These are phyloP conservation scores for Cinchona pubescens DNA, from an alignment of 257 asterid species.

Conservation along the genomic window DNA sequence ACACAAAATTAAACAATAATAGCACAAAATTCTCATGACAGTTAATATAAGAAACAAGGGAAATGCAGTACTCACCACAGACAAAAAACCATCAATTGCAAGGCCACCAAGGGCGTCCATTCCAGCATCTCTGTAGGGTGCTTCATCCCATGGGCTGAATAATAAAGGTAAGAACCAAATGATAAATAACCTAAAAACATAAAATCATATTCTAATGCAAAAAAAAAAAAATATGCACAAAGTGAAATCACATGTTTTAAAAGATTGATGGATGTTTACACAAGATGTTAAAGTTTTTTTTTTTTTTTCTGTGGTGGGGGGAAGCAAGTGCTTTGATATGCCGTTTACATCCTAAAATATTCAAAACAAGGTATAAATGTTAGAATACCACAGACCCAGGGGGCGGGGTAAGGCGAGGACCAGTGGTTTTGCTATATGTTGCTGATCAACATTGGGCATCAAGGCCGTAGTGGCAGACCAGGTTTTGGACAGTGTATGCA, in stretches of 20 bases:
- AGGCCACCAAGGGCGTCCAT: slow-evolving; percentile 86
- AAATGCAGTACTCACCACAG: slow-evolving; percentile 50
- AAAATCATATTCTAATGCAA: background rate
- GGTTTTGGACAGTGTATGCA: no score
- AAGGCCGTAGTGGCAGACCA: background rate
- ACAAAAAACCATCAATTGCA: slow-evolving; percentile 74
- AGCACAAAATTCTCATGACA: background rate
- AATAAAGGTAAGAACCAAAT: slow-evolving; percentile 18
- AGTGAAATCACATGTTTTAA: background rate
- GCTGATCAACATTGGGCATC: background rate
- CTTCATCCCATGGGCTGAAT: slow-evolving; percentile 83
- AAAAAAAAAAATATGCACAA: background rate
- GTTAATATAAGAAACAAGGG: background rate
- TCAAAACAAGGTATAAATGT: background rate
- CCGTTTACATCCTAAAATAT: background rate
- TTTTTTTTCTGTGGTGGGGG: no score
- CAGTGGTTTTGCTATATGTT: background rate
- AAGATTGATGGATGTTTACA: background rate
- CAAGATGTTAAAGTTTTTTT: background rate
- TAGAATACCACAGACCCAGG: background rate
- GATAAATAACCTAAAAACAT: background rate
- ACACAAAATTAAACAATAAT: background rate
- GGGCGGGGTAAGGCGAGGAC: no score
- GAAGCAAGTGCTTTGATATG: no score
- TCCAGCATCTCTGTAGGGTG: slow-evolving; percentile 79